A percentile compares a stretch with the other conserved stretches of the same genome.
Evolutionary conservation across 2,329 filamentous ascomycete genomes (phyloP).

Genomic region (Colletotrichum tofieldiae): DNA sequence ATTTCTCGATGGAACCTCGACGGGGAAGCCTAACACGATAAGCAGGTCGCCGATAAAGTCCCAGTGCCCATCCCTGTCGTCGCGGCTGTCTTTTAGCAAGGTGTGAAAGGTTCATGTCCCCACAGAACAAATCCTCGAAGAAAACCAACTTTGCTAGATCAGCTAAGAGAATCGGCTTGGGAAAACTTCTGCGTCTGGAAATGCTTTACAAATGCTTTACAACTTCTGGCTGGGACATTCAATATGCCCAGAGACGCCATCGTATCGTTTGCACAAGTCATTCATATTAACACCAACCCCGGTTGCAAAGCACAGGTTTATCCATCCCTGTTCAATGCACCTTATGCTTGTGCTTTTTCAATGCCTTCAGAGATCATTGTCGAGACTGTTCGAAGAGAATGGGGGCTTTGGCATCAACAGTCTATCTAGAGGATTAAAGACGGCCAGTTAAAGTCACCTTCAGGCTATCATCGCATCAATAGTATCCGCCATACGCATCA

Average conservation of each 20-base stretch:
- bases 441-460: accelerated
- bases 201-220: too few relatives aligned
- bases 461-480: not conserved
- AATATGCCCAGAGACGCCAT: not conserved
- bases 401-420: too few relatives aligned
- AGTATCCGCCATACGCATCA: not conserved
- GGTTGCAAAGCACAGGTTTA: too few relatives aligned
- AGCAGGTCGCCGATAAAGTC: too few relatives aligned
- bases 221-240: too few relatives aligned
- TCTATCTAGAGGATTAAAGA: not conserved
- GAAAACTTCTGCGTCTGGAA: not conserved
- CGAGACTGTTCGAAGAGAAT: not conserved
- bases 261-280: not conserved
- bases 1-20: too few relatives aligned
- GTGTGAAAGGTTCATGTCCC: not conserved
- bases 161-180: accelerated
- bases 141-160: too few relatives aligned
- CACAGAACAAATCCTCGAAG: too few relatives aligned
- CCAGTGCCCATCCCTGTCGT: too few relatives aligned
- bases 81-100: too few relatives aligned
- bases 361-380: not conserved
- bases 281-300: not conserved
- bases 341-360: not conserved
- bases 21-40: too few relatives aligned
- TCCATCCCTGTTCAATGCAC: not conserved